Evolutionary conservation across 306 rosid genomes (phyloP), one percentile per base, ranked within the genome.

Genomic region (Fagus sylvatica): DNA sequence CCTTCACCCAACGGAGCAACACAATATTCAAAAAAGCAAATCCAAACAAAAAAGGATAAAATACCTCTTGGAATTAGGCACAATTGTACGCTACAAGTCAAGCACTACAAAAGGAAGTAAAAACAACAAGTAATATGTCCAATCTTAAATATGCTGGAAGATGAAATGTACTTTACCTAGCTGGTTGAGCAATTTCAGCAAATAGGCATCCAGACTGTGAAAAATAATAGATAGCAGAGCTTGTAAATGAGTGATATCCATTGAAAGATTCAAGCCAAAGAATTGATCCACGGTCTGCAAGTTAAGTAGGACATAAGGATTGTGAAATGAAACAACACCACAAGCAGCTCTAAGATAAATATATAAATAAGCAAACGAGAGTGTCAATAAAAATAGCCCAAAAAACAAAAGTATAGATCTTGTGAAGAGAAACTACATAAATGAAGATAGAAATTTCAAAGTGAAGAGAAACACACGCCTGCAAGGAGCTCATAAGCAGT

Each of bases 251-350:
- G 86, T 83, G 69, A 88, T 74, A 74, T 88, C 91, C 83, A 88
- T 83, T 40, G 89, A 85, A 60, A 88, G 88, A 70, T 85, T 76
- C 54, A 88, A 80, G 41, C 89, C 81, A 78, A 88, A 88, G 72
- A 85, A 84, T 78, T 88, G 89, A 81, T 88, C 89, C 37, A 88
- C 88, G 30, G 88, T 88, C 89, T 88, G 88, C 91, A 80, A 53
- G 78, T 53, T 34, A 59, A 64, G 30, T 11, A 43, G 22, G 71
- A 74, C 16, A 71, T 68, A 49, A 22, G 43, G 53, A 33, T 33
- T 12, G 34, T 22, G 59, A 64, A 51, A 30, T 72, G 34, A 60
- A 71, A 33, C 66, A 76, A 28, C 40, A 57, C 57, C 9, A 34
- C 57, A 66, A 75, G 34, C 72, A 30, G 36, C 16, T 53, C 30